phyloP scores from a whole-genome alignment of 2,329 filamentous ascomycete genomes.

The Stemphylium lycopersici region DNA sequence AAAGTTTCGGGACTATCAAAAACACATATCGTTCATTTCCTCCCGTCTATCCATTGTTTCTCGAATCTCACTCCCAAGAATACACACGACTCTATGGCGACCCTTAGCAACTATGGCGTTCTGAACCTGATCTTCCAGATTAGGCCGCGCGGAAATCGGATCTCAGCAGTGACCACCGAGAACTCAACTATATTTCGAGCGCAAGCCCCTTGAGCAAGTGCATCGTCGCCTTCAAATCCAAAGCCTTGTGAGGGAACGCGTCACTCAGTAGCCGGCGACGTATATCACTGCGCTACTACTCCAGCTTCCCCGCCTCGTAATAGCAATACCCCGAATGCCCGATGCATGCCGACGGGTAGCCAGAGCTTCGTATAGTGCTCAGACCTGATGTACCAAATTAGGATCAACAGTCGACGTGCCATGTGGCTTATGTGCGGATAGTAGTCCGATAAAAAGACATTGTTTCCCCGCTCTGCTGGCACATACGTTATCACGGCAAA shows the following conservation, averaged over 20 bases:
- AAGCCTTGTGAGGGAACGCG: not conserved
- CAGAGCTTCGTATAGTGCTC: not conserved
- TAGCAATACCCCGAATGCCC: slow-evolving; percentile 23
- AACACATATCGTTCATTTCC: too few species aligned
- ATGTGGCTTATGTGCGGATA: not conserved
- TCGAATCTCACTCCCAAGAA: too few species aligned
- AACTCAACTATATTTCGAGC: too few species aligned
- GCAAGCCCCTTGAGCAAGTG: too few species aligned
- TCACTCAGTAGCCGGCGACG: not conserved
- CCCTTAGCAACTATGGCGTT: too few species aligned
- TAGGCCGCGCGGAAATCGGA: too few species aligned
- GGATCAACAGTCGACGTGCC: not conserved
- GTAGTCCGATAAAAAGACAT: not conserved
- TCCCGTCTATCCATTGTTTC: too few species aligned
- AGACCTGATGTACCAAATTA: not conserved
- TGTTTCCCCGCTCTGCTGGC: not conserved
- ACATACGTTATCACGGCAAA: not conserved
- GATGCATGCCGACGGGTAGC: slow-evolving; percentile 11
- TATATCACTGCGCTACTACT: not conserved
- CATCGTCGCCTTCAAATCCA: too few species aligned
- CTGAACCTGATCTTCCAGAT: too few species aligned
- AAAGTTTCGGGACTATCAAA: too few species aligned
- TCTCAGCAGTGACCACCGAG: too few species aligned
- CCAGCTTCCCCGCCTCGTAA: slow-evolving; percentile 21
- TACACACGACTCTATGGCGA: too few species aligned